phyloP scores from a whole-genome alignment of 768 basidiomycete genomes.

The Collybia nuda region DNA sequence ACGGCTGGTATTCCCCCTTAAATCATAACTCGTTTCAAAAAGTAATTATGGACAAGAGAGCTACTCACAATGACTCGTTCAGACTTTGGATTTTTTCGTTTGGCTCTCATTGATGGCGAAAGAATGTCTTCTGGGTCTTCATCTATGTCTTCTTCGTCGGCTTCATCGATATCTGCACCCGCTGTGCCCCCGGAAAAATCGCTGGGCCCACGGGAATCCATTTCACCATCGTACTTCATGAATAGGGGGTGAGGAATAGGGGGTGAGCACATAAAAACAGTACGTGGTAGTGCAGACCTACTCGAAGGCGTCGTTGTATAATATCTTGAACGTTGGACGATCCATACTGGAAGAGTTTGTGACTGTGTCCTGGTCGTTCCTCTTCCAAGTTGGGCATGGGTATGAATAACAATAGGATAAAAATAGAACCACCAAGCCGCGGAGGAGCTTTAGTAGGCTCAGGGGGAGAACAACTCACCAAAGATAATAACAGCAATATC shows the following conservation, averaged over 20 bases:
- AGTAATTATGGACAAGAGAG: neutral
- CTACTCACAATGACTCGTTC: neutral
- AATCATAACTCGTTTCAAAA: neutral
- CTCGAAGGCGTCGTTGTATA: conserved; percentile 62
- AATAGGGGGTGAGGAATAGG: conserved; percentile 4
- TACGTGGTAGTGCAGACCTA: conserved; percentile 21
- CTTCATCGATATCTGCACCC: conserved; percentile 29
- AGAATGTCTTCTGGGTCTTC: conserved; percentile 1
- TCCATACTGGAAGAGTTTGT: conserved; percentile 82
- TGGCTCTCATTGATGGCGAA: neutral
- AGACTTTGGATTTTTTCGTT: neutral
- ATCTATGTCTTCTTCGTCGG: conserved; percentile 37
- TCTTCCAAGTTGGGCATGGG: conserved; percentile 35
- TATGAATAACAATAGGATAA: conserved; percentile 1
- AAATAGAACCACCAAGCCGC: conserved; percentile 45
- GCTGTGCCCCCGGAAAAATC: conserved; percentile 42
- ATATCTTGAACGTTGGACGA: conserved; percentile 70
- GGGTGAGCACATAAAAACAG: too few species aligned
- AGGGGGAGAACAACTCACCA: conserved; percentile 25
- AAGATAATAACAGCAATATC: conserved; percentile 90
- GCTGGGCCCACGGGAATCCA: conserved; percentile 42
- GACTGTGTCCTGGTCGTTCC: conserved; percentile 75
- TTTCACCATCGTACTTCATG: conserved; percentile 48
- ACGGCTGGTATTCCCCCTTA: neutral
- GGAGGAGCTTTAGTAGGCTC: neutral